Evolutionary conservation across 306 rosid species (phyloP), one percentile per base, ranked within the genome.

Genomic region (Prunus padus): DNA sequence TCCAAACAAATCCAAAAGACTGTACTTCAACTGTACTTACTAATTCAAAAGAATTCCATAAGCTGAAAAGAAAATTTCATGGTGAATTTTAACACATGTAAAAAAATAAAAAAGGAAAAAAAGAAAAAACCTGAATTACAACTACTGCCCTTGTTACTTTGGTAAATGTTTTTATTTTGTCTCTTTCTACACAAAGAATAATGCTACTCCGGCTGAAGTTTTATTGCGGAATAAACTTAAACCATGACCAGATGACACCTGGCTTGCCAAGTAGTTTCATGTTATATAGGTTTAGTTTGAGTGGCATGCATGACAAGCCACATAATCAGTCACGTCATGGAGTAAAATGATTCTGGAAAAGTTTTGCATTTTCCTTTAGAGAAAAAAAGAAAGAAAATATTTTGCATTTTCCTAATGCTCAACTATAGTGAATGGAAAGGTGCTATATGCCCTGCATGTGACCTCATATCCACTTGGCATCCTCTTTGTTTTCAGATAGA

Each of bases 1-100:
- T 51, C 25, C 56, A 51, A 74, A 67, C 50, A 56, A 72, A 40
- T 12, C 30, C 28, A 57, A 82, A 72, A 79, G 76, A 77, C 8
- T 11, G 10, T 77, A 62, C 37, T 62, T 70, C 37, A 57, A 46
- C 40, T 68, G 14, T 73, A 79, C 61, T 40, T 73, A 71, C 64
- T 77, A 64, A 31, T 65, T 28, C n/a, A 63, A 76, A 62, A 81
- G 37, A 55, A 67, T 31, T 37, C 60, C 49, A 72, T 11, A 56
- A 49, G 46, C 67, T 45, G 42, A n/a, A 31, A 9, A 60, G 4
- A 63, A 30, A 63, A 28, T 22, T 15, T 8, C 42, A 63, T n/a
- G 18, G 50, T n/a, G 51, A 52, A 40, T 16, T 64, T 31, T 19
- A 18, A 33, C 19, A 8, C 26, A 15, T 8, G 8, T 25, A 14